Base-by-base conservation (phyloP, 1,139 yeast species). In the Yamadazyma atlantica region DNA sequence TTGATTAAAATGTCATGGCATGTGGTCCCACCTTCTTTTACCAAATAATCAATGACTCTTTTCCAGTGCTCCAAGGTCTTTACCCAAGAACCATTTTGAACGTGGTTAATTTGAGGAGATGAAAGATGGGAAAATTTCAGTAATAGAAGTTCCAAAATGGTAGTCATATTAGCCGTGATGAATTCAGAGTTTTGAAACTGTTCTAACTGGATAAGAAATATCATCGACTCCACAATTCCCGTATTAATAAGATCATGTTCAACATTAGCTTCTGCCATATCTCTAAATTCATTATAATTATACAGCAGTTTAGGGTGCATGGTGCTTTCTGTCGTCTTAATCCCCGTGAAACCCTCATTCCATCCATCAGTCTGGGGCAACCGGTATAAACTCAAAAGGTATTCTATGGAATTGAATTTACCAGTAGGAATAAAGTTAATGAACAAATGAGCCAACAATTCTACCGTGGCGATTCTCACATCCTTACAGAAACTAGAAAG, bases 151-250 rank as follows among this genome's bases (percentile, higher is more conserved):
- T 67, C 72, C 22, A 72, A 43, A 24, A 70, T 60, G 2, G 29
- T 35, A 1, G 54, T 44, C 25, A 69, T 45, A 32, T 64, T 65
- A 3, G 42, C 32, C 0, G 73, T 50, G 29, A 70, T 55, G 38
- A 49, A 71, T 21, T 69, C 74, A 0, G 63, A 52, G 38, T 66
- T 61, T 45, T 70, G 75, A 38, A 69, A 65, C 44, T 65, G 73
- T 44, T 69, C 72, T 22, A 72, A 53, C 47, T 71, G 76, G 27
- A 68, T 49, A 46, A 66, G 70, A 24, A 66, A 54, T 2, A 69
- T 53, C 16, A 70, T 40, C 0, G 70, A 44, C 42, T 69, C 73
- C 8, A 60, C 53, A 2, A 65, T 45, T 12, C 73, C 67, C 2
- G 62, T 49, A 42, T 69, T 71, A 15, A 48, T 46, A 25, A 66